A percentile compares a stretch with the other conserved stretches of the same genome.
Conservation (phyloP, 108 stramenopile genomes). For the Cylindrotheca fusiformis region DNA sequence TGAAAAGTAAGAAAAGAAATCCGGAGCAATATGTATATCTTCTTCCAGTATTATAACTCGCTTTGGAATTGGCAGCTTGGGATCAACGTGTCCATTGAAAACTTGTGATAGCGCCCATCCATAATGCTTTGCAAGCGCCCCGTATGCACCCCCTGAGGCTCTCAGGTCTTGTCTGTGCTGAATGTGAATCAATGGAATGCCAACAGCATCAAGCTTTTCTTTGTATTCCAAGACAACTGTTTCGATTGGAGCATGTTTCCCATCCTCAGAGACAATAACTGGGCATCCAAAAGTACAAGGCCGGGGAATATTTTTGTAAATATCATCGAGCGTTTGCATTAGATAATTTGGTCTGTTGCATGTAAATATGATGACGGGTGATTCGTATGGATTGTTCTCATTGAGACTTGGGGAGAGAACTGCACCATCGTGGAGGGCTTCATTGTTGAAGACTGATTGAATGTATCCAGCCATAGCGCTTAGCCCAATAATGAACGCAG, state of each 20-base stretch:
- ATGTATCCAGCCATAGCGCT: no score
- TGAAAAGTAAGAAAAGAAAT: conserved; percentile 90
- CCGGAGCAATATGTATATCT: conserved; percentile 85
- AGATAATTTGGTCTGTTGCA: conserved; percentile 80
- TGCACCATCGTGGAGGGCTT: no score
- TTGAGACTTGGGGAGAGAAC: no score
- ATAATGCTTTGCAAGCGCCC: conserved; percentile 69
- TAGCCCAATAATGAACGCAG: no score
- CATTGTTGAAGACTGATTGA: no score
- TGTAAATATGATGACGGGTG: conserved; percentile 79
- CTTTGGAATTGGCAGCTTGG: conserved; percentile 26
- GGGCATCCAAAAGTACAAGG: conserved; percentile 60
- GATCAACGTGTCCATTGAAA: conserved; percentile 43
- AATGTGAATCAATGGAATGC: conserved; percentile 59
- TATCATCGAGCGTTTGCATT: conserved; percentile 50
- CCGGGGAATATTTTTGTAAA: conserved; percentile 50
- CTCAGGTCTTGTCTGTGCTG: conserved; percentile 31
- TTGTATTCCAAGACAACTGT: conserved; percentile 45
- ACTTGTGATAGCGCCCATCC: conserved; percentile 78
- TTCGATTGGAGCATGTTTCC: conserved; percentile 39
- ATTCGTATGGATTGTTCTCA: conserved; percentile 51
- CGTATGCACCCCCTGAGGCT: conserved; percentile 50
- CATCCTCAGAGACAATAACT: conserved; percentile 83
- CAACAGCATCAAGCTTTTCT: conserved; percentile 38
- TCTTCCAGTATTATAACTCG: conserved; percentile 90